These are phyloP conservation scores for Aureoboletus auriporus DNA, from an alignment of 768 basidiomycete species.

Conservation along the genomic window DNA sequence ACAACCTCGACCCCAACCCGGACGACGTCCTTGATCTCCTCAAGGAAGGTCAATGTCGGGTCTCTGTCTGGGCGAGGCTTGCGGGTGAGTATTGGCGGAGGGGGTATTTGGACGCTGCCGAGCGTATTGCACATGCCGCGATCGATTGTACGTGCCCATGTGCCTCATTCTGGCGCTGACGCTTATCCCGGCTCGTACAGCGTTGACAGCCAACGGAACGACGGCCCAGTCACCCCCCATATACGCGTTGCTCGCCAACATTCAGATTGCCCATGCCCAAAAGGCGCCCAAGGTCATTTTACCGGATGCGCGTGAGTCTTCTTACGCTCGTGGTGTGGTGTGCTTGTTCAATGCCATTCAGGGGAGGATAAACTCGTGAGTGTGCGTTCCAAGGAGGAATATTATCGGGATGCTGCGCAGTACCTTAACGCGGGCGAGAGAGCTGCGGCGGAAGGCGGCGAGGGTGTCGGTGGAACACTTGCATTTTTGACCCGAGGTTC, in stretches of 20 bases:
- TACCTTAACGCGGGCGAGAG: slow-evolving; percentile 60
- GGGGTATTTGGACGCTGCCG: slow-evolving; percentile 70
- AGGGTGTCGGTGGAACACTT: slow-evolving; percentile 51
- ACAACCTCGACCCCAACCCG: slow-evolving; percentile 75
- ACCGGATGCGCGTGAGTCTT: slow-evolving; percentile 61
- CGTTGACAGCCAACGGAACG: slow-evolving; percentile 47
- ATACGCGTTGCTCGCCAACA: slow-evolving; percentile 80
- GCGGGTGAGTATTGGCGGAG: slow-evolving; percentile 88
- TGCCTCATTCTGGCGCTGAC: neutral
- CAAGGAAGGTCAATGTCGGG: slow-evolving; percentile 65
- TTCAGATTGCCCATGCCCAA: slow-evolving; percentile 75
- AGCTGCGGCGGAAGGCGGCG: slow-evolving; percentile 54
- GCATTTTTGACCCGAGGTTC: slow-evolving; percentile 66
- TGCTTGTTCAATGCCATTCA: slow-evolving; percentile 22
- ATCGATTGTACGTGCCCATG: slow-evolving; percentile 50
- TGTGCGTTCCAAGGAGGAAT: slow-evolving; percentile 63
- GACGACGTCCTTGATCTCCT: slow-evolving; percentile 73
- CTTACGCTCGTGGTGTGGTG: too few species aligned
- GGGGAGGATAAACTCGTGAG: slow-evolving; percentile 61
- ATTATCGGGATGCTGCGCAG: slow-evolving; percentile 65
- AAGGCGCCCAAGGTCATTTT: slow-evolving; percentile 81
- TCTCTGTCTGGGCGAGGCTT: slow-evolving; percentile 76
- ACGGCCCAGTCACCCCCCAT: slow-evolving; percentile 61
- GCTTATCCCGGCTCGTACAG: slow-evolving; percentile 26
- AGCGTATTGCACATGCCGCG: slow-evolving; percentile 67